Conservation (phyloP, 2,329 filamentous ascomycete genomes). For the Colletotrichum spinosum region DNA sequence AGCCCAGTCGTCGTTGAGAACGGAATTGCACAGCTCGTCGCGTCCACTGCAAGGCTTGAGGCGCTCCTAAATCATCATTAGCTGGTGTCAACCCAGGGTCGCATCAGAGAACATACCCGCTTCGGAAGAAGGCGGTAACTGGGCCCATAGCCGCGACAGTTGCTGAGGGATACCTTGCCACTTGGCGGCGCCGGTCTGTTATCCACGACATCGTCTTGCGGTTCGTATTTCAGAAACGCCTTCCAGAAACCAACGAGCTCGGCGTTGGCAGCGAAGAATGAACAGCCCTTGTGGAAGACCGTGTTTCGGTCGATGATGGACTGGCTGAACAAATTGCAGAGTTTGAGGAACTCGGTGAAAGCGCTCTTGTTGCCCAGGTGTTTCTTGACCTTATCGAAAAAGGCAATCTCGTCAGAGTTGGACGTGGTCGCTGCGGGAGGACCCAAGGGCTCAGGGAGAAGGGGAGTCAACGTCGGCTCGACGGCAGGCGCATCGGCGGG, state of each 20-base stretch:
- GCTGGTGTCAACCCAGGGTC: background rate
- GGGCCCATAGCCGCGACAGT: slow-evolving; percentile 94
- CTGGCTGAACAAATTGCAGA: slow-evolving; percentile 95
- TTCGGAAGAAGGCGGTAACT: slow-evolving; percentile 95
- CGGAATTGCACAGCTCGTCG: slow-evolving; percentile 92
- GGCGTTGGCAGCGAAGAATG: slow-evolving; percentile 87
- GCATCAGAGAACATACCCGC: slow-evolving; percentile 60
- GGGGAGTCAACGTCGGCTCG: slow-evolving; percentile 89
- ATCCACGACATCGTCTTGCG: slow-evolving; percentile 81
- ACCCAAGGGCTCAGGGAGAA: slow-evolving; percentile 87
- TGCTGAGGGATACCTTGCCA: slow-evolving; percentile 90
- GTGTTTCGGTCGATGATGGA: slow-evolving; percentile 90
- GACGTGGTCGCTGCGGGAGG: slow-evolving; percentile 80
- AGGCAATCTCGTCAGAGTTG: slow-evolving; percentile 85
- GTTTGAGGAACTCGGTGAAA: slow-evolving; percentile 96
- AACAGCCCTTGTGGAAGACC: slow-evolving; percentile 82
- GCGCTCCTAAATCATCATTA: slow-evolving; percentile 68
- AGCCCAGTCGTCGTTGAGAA: slow-evolving; percentile 98
- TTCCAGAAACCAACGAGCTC: slow-evolving; percentile 94
- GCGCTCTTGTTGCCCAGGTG: slow-evolving; percentile 91
- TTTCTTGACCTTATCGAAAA: slow-evolving; percentile 98
- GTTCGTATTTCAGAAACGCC: slow-evolving; percentile 82
- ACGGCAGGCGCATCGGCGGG: slow-evolving; percentile 71
- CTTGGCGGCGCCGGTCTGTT: slow-evolving; percentile 80
- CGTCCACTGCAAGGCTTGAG: slow-evolving; percentile 93